A percentile compares a stretch with the other conserved stretches of the same genome.
Conservation (phyloP, 148 eudicot species). For the Euryodendron excelsum region DNA sequence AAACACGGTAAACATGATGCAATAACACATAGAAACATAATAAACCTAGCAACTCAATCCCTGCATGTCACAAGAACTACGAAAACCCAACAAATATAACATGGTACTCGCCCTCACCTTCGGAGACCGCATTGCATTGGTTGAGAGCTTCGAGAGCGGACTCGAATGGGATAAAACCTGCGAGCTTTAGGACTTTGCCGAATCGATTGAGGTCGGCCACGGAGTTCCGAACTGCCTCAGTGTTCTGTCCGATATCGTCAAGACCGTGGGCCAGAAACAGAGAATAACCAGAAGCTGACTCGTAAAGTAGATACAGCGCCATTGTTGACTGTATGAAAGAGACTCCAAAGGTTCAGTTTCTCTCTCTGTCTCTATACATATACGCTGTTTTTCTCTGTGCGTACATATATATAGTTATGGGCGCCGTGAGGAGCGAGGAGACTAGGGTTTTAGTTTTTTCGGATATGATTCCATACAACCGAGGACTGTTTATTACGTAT, state of each 20-base stretch:
- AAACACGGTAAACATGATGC: neutral
- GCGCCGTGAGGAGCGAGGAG: neutral
- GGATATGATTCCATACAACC: no score
- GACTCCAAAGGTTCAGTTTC: neutral
- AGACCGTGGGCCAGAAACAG: constrained; percentile 72
- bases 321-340: no score
- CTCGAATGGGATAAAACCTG: constrained; percentile 71
- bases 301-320: constrained; percentile 64
- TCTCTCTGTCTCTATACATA: neutral
- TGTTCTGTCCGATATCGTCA: constrained; percentile 89
- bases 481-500: no score
- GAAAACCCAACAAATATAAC: neutral
- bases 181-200: constrained; percentile 77
- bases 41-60: neutral
- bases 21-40: neutral
- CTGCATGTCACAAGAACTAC: neutral
- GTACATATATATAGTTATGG: constrained; percentile 12
- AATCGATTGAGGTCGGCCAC: constrained; percentile 74
- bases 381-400: no score
- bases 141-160: constrained; percentile 88
- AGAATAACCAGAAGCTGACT: constrained; percentile 70
- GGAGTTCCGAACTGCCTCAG: constrained; percentile 73
- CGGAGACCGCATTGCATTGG: constrained; percentile 83
- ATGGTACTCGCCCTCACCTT: constrained; percentile 39
- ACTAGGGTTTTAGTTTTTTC: no score